These are phyloP conservation scores for Stemphylium lycopersici DNA, from an alignment of 2,329 filamentous ascomycete genomes.

Conservation along the genomic window DNA sequence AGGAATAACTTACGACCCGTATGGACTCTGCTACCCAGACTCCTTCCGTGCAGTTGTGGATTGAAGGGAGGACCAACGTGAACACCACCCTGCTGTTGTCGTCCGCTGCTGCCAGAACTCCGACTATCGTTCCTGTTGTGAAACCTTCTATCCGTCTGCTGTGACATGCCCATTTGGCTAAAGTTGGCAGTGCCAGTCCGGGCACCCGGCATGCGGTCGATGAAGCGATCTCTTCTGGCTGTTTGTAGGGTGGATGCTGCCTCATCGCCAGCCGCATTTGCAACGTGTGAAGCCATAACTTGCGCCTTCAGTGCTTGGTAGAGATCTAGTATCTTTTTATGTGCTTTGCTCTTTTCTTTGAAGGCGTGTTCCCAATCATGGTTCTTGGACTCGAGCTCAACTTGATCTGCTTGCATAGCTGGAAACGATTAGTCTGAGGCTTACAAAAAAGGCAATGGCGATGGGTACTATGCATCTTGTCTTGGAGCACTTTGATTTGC, in stretches of 20 bases:
- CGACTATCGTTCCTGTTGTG: conserved; percentile 31
- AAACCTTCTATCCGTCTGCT: conserved; percentile 20
- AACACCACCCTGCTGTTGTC: conserved; percentile 26
- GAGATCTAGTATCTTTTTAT: conserved; percentile 69
- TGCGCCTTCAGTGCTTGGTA: conserved; percentile 64
- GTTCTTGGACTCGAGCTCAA: conserved; percentile 71
- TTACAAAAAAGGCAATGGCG: background rate
- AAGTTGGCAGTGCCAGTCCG: conserved; percentile 33
- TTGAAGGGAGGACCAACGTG: conserved; percentile 27
- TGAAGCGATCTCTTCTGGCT: conserved; percentile 36
- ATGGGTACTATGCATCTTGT: conserved; percentile 65
- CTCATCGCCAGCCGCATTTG: conserved; percentile 60
- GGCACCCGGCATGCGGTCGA: conserved; percentile 39
- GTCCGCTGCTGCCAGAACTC: conserved; percentile 33
- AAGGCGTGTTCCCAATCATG: conserved; percentile 71
- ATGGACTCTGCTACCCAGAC: conserved; percentile 18
- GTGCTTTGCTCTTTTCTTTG: conserved; percentile 72
- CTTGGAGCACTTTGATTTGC: conserved; percentile 70
- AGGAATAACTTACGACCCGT: conserved; percentile 29
- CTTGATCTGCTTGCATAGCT: conserved; percentile 67
- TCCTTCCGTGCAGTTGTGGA: conserved; percentile 27
- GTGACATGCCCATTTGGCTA: conserved; percentile 22
- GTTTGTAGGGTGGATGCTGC: conserved; percentile 40
- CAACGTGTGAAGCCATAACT: conserved; percentile 60
- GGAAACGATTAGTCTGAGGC: background rate